These are phyloP conservation scores for Penicilliopsis zonata DNA, from an alignment of 495 filamentous ascomycete genomes.

Conservation along the genomic window DNA sequence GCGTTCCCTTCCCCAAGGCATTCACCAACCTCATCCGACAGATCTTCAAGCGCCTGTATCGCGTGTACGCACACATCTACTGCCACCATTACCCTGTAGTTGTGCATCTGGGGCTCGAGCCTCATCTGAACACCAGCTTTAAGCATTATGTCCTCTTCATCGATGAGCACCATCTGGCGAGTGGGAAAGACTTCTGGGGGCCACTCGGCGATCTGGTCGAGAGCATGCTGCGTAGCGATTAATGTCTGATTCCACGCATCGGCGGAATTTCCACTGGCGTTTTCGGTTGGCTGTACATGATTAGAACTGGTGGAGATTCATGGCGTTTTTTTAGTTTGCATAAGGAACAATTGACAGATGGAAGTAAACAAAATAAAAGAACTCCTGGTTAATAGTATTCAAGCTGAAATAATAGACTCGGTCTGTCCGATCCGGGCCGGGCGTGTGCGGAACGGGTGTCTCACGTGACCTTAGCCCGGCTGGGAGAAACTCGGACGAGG, in stretches of 20 bases:
- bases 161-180: conserved; percentile 79
- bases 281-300: not conserved
- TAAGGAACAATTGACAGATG: too few relatives aligned
- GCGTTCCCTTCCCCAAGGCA: conserved; percentile 88
- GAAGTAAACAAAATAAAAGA: too few relatives aligned
- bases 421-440: too few relatives aligned
- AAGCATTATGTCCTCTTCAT: conserved; percentile 98
- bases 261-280: not conserved
- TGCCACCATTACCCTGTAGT: conserved; percentile 99
- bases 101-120: conserved; percentile 87
- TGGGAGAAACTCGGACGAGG: conserved; percentile 28
- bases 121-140: conserved; percentile 97
- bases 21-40: conserved; percentile 80
- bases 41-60: conserved; percentile 96
- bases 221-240: conserved; percentile 92
- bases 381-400: too few relatives aligned
- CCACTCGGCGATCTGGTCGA: conserved; percentile 95
- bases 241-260: conserved; percentile 8
- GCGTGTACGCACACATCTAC: conserved; percentile 98
- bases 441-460: conserved; percentile 1
- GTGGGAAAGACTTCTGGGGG: conserved; percentile 94
- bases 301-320: not conserved
- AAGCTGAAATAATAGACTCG: too few relatives aligned
- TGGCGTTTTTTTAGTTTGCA: too few relatives aligned
- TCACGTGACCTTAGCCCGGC: conserved; percentile 22